Evolutionary conservation across 2,329 filamentous ascomycete genomes (phyloP), one percentile per base, ranked within the genome.

Genomic region (Tympanopsis confertula): DNA sequence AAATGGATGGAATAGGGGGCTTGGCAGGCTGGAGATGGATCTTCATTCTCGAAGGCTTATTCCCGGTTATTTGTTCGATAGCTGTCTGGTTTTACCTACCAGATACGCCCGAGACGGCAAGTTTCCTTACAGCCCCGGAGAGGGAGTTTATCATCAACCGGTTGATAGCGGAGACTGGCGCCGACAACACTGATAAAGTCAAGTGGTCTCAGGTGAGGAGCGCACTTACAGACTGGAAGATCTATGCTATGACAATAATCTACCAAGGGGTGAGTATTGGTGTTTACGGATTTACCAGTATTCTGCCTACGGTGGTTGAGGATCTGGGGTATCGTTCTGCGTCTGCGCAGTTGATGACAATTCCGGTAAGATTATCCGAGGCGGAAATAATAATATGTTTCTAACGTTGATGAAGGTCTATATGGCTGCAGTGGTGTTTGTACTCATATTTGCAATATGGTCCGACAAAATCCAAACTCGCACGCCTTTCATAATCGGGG

Each of bases 21-120:
- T 59, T 59, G 38, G 46, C 47, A 28, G 52, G 56, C 13, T 65
- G 62, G 62, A 54, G 59, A 15, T 67, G 63, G 65, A 62, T 69
- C 24, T 68, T 69, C 46, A 63, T 68, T 20, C 42, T 52, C 20
- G 50, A 54, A 39, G 50, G 51, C n/a, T 40, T 53, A 5, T 45
- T 46, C 42, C 51, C 50, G 2, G 35, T 43, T 20, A 37, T 41
- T 22, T 33, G 52, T 32, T 38, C 47, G 4, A 22, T 44, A 1
- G 38, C 45, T 18, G 42, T 51, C 18, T 33, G 49, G 19, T 38
- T 44, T 7, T 38, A 51, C 14, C 50, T 48, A 17, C 50, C 50
- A 13, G 49, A 53, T 41, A 48, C 52, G 17, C 51, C 50, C 5
- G 43, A 47, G 13, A 38, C 12, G 15, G 30, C 15, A 7, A 10